Evolutionary conservation across 768 basidiomycete genomes (phyloP).

Genomic region (Kwoniella dejecticola): DNA sequence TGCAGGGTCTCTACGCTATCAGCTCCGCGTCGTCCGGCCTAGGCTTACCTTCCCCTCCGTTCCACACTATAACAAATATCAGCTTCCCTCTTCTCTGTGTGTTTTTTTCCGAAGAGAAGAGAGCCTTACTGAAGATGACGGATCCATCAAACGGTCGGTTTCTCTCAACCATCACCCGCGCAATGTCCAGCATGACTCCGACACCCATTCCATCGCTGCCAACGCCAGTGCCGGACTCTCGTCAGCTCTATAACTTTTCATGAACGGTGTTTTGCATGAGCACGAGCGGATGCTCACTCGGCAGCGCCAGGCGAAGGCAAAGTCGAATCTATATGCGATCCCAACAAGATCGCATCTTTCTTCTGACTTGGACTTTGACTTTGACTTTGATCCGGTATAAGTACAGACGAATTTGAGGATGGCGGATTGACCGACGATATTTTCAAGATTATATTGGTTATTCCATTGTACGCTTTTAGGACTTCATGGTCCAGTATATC

Average conservation of each 20-base stretch:
- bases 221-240: too few relatives aligned
- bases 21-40: not conserved
- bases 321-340: conserved; percentile 86
- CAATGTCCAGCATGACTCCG: conserved; percentile 87
- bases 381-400: too few relatives aligned
- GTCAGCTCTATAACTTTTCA: too few relatives aligned
- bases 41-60: conserved; percentile 71
- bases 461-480: conserved; percentile 81
- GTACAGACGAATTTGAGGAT: conserved; percentile 61
- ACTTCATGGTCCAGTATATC: conserved; percentile 82
- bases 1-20: conserved; percentile 73
- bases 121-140: conserved; percentile 77
- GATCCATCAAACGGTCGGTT: conserved; percentile 75
- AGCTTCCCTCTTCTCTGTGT: too few relatives aligned
- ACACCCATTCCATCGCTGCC: conserved; percentile 80
- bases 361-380: conserved; percentile 66
- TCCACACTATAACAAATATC: too few relatives aligned
- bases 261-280: too few relatives aligned
- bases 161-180: conserved; percentile 70
- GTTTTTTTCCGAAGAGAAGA: too few relatives aligned
- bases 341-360: conserved; percentile 81
- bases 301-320: conserved; percentile 71
- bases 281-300: conserved; percentile 45
- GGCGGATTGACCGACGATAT: conserved; percentile 61
- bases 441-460: conserved; percentile 87